Conservation (phyloP, 1,284 basidiomycete genomes). For the Heterobasidion annosum region DNA sequence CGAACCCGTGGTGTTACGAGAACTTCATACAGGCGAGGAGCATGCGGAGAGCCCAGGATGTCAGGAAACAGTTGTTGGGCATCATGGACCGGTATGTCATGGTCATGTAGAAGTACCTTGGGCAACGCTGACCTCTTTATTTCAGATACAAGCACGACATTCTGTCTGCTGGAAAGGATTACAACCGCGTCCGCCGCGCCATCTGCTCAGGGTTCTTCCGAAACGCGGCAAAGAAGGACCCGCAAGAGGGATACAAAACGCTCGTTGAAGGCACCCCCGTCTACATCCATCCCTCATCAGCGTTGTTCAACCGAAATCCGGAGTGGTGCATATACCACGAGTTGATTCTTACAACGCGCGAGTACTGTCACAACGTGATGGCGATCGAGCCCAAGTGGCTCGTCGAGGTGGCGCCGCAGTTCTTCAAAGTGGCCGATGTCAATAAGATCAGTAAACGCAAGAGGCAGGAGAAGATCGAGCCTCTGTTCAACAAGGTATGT, state of each 20-base stretch:
- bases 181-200: slow-evolving; percentile 88
- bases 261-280: slow-evolving; percentile 97
- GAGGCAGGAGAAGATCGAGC: slow-evolving; percentile 95
- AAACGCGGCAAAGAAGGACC: slow-evolving; percentile 94
- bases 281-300: slow-evolving; percentile 96
- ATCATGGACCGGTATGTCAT: slow-evolving; percentile 90
- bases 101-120: too few species aligned
- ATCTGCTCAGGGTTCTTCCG: slow-evolving; percentile 97
- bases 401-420: slow-evolving; percentile 94
- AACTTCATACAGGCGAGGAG: slow-evolving; percentile 98
- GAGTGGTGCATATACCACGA: slow-evolving; percentile 79
- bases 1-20: slow-evolving; percentile 94
- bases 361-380: slow-evolving; percentile 96
- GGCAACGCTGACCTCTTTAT: slow-evolving; percentile 2
- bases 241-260: slow-evolving; percentile 95
- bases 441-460: slow-evolving; percentile 97
- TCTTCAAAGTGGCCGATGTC: slow-evolving; percentile 95
- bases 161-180: slow-evolving; percentile 85
- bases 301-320: slow-evolving; percentile 89
- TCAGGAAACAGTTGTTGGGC: slow-evolving; percentile 92
- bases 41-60: slow-evolving; percentile 96
- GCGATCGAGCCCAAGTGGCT: slow-evolving; percentile 99
- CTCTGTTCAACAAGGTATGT: slow-evolving; percentile 68
- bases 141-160: slow-evolving; percentile 92
- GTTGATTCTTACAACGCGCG: slow-evolving; percentile 66